Base-by-base conservation (phyloP, 331 rosid genomes). In the Malus hybrid region DNA sequence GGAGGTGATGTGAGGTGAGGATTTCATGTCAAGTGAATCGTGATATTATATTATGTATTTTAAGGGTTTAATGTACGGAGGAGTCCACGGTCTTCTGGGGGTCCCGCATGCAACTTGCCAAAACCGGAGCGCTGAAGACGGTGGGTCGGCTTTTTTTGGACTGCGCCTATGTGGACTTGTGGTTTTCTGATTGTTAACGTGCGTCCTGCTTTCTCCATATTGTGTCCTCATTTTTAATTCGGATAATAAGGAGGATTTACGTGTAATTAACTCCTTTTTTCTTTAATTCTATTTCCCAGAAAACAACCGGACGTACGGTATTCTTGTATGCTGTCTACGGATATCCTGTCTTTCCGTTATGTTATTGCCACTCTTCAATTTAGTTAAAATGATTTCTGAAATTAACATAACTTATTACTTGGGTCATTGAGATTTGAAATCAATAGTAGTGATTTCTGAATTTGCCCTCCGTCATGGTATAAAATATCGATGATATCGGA, bases 81-180 rank as follows among this genome's bases (percentile, higher is more conserved):
- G 55, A 71, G 84, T 84, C 86, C 85, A 78, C 50, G 78, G 57
- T 69, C 63, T 78, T 61, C 2, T 19, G 42, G 50, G 79, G 79
- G 90, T 10, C 81, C 91, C 85, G 69, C 72, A 28, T 18, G 81
- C 87, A 74, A 76, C 64, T 80, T 81, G 81, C 5, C 32, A 32
- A 73, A 82, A 80, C 85, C 83, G 78, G 64, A 60, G 77, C 30
- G 82, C 83, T 62, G 28, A 56, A 83, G 81, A 75, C 84, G 78
- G 84, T 86, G 88, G 82, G 72, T 83, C 63, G 29, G 64, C 70
- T 1, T 53, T 52, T 77, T 79, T 48, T 33, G 56, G 66, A 78
- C 10, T 71, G 67, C 52, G 36, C 24, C 30, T 14, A 14, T 0
- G 33, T 66, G 75, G 81, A 62, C 32, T 58, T 42, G 20, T 29